These are phyloP conservation scores for Fusarium sp. DNA, from an alignment of 2,329 filamentous ascomycete species.

Conservation along the genomic window DNA sequence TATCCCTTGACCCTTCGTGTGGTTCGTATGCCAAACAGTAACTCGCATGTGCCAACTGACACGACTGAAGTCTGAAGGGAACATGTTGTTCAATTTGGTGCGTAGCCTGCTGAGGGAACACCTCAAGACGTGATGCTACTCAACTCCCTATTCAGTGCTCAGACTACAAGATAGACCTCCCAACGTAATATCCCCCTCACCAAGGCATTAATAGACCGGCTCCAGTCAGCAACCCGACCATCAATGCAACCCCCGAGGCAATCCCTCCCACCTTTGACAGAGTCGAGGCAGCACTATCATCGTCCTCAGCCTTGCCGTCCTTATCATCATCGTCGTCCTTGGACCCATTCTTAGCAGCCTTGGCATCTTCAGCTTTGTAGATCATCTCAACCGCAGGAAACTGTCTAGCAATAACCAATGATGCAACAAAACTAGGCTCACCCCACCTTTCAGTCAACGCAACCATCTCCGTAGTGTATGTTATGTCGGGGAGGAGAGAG, in stretches of 20 bases:
- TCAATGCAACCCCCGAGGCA: not conserved
- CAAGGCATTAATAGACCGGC: slow-evolving; percentile 25
- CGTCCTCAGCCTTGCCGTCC: not conserved
- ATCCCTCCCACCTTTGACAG: not conserved
- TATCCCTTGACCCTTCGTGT: rapidly evolving
- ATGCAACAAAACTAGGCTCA: not conserved
- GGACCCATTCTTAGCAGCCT: not conserved
- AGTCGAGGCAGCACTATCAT: not conserved
- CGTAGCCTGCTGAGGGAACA: not conserved
- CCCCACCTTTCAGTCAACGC: not conserved
- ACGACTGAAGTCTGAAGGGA: not conserved
- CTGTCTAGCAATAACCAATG: not conserved
- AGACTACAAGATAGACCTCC: not conserved
- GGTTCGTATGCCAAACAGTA: not conserved
- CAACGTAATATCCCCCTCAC: not conserved
- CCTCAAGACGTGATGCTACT: not conserved
- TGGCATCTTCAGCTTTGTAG: slow-evolving; percentile 20
- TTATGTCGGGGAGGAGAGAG: not conserved
- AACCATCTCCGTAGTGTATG: not conserved
- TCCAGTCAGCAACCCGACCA: slow-evolving; percentile 15
- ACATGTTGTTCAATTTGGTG: not conserved
- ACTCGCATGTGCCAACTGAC: not conserved
- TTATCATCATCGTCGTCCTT: not conserved
- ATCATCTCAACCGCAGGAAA: slow-evolving; percentile 28
- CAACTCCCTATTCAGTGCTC: no score